Evolutionary conservation across 2,329 filamentous ascomycete genomes (phyloP).

Genomic region (Colletotrichum sp.): DNA sequence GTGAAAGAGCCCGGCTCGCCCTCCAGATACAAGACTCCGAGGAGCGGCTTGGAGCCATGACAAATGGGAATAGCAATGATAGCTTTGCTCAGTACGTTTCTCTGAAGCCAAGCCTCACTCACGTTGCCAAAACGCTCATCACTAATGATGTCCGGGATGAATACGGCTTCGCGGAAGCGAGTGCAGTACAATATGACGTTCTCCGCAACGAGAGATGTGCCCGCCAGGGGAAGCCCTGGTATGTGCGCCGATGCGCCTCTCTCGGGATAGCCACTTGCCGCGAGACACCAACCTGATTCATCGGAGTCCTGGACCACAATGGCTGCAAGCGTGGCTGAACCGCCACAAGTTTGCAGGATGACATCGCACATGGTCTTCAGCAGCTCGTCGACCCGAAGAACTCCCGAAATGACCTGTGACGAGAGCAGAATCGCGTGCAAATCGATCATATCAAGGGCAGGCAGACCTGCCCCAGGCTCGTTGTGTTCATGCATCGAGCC

Average conservation of each 20-base stretch:
- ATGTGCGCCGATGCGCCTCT: slow-evolving; percentile 70
- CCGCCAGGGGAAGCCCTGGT: slow-evolving; percentile 67
- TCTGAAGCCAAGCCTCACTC: slow-evolving; percentile 69
- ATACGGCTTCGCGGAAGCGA: slow-evolving; percentile 77
- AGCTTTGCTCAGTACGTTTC: slow-evolving; percentile 73
- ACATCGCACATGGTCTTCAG: slow-evolving; percentile 84
- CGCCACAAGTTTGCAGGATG: slow-evolving; percentile 78
- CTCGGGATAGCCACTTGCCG: slow-evolving; percentile 76
- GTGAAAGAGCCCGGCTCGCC: slow-evolving; percentile 78
- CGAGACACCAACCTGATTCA: slow-evolving; percentile 70
- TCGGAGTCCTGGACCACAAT: slow-evolving; percentile 76
- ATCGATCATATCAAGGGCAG: slow-evolving; percentile 83
- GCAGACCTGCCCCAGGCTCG: slow-evolving; percentile 67
- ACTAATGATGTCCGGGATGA: slow-evolving; percentile 73
- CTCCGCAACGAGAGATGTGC: slow-evolving; percentile 73
- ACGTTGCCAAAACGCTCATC: slow-evolving; percentile 84
- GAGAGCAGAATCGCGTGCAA: slow-evolving; percentile 79
- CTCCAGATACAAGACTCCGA: slow-evolving; percentile 79
- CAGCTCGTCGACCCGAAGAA: slow-evolving; percentile 76
- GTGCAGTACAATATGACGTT: slow-evolving; percentile 80
- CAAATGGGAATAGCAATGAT: slow-evolving; percentile 83
- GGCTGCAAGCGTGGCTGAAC: slow-evolving; percentile 72
- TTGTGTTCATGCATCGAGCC: slow-evolving; percentile 60
- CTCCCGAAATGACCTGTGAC: slow-evolving; percentile 80
- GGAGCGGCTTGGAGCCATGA: slow-evolving; percentile 71